Evolutionary conservation across 1,284 basidiomycete genomes (phyloP), one percentile per base, ranked within the genome.

Genomic region (Cutaneotrichosporon mucoides): DNA sequence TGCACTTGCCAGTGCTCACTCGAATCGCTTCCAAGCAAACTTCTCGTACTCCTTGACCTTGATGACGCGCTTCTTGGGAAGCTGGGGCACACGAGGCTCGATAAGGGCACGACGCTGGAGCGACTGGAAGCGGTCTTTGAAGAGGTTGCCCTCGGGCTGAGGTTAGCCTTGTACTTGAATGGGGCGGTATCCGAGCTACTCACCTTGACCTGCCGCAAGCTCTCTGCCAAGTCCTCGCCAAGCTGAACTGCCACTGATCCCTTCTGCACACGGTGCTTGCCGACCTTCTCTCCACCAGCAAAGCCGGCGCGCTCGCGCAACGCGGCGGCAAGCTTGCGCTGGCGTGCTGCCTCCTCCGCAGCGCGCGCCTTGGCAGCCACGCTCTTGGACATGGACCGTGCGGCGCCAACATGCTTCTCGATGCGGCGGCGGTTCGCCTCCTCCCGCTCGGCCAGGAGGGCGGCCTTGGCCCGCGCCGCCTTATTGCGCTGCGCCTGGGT

Each of bases 91-190:
- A 15, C 81, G 72, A 10, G 81, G 79, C 63, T 82, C 81, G 56
- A 80, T 65, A 12, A 81, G 69, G 1, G 78, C 79, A 50, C 78
- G 69, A 44, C 78, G 75, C 68, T 82, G 81, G 34, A 82, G 57
- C 33, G 74, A 74, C 46, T 88, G 76, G 81, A 92, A 94, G 3
- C 92, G 84, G 73, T 96, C 93, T 47, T 86, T 84, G 83, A 95
- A 96, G 34, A 95, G 78, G 75, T 95, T 96, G 37, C 93, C 93
- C 79, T 96, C 92, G 15, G 90, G 89, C 90, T 92, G 62, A 12
- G 10, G 13, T 5, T 36, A 35, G 5, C 2, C 7, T 24, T 24
- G 24, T 24, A 24, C 24, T 24, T 24, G 24, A 24, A 24, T 24
- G 24, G 24, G 24, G 24, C 24, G 24, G 24, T 24, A 24, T 24